Base-by-base conservation (phyloP, 2,329 filamentous ascomycete species). In the Davidsoniella eucalypti region DNA sequence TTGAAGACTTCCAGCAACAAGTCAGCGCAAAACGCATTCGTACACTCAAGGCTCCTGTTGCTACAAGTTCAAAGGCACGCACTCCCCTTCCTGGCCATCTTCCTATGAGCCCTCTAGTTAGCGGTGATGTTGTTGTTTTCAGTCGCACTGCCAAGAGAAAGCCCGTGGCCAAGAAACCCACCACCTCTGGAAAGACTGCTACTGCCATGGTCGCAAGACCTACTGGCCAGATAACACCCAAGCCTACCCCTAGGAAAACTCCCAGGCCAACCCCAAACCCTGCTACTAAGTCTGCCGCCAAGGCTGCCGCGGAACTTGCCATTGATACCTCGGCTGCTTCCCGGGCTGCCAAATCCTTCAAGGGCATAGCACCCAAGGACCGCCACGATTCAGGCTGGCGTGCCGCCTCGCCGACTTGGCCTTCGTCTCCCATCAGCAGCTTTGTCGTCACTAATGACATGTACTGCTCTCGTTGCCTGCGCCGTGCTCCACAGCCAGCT, bases 401-500 rank as follows among this genome's bases (percentile, higher is more conserved):
- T 33, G n/a, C 17, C 21, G 21, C 48, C 23, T 50, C 48, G 16
- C 47, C 51, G 6, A 37, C 14, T 5, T 53, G 51, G 51, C 47
- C 47, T n/a, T 41, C 10, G 3, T 37, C 14, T 9, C 33, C 41
- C 5, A 21, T 41, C 18, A 23, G 50, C 6, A 18, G 4, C 14
- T 51, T 54, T 47, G 23, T 26, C n/a, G 16, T 47, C 10, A 44
- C 33, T 6, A 25, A 48, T 14, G 47, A 41, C 42, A 49, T 54
- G 46, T 51, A 52, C 46, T 52, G 52, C 37, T 52, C 49, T 12
- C 43, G 46, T 45, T 52, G 50, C 29, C 43, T 54, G 46, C 50
- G 50, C 16, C 45, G 50, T 18, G 44, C 43, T 10, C 49, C 50
- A 10, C 40, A 47, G 38, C 14, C 17, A 9, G 43, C 44, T n/a